phyloP scores from a whole-genome alignment of 106 monocot species.

The Apostasia ramifera region DNA sequence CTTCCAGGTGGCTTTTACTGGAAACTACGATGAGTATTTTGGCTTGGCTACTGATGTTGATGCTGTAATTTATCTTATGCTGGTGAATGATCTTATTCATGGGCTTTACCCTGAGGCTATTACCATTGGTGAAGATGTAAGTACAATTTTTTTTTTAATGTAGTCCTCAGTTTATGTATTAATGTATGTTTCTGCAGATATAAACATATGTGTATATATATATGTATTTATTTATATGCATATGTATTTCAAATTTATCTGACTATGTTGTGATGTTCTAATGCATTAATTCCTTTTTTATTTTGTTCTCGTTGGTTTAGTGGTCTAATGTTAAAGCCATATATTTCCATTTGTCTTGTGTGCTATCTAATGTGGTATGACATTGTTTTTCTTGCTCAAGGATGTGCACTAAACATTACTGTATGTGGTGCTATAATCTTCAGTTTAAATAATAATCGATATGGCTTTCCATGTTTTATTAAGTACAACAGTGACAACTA shows the following conservation, averaged over 20 bases:
- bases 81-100: conserved; percentile 95
- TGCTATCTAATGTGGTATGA: too few species aligned
- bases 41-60: conserved; percentile 91
- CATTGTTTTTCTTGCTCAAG: not conserved
- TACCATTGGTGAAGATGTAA: conserved; percentile 97
- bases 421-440: not conserved
- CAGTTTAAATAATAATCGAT: not conserved
- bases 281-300: too few species aligned
- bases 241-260: too few species aligned
- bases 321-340: too few species aligned
- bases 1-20: conserved; percentile 69
- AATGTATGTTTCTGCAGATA: too few species aligned
- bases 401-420: not conserved
- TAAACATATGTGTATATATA: too few species aligned
- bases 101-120: conserved; percentile 89
- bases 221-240: too few species aligned
- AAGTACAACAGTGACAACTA: too few species aligned
- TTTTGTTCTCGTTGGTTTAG: too few species aligned
- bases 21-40: conserved; percentile 96
- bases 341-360: too few species aligned
- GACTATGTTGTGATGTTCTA: too few species aligned
- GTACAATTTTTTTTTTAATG: conserved; percentile 10
- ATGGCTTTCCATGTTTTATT: too few species aligned
- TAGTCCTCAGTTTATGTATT: not conserved
- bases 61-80: conserved; percentile 93